Conservation (phyloP, 1,284 basidiomycete species). For the Sanghuangporus baumii region DNA sequence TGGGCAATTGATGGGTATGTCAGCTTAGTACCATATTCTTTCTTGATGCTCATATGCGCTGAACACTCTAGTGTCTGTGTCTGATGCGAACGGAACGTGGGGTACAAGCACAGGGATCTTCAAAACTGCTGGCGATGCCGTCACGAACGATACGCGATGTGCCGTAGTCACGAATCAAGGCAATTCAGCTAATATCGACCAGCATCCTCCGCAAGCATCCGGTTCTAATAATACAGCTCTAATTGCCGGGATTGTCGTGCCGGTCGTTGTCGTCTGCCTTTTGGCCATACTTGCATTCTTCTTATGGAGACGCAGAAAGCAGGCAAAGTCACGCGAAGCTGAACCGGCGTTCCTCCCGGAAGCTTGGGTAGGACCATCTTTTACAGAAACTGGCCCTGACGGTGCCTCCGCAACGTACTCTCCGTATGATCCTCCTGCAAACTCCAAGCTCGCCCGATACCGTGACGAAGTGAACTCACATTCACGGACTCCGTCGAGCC, state of each 20-base stretch:
- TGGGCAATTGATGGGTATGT: conserved; percentile 38
- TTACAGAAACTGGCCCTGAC: not conserved
- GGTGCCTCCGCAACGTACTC: not conserved
- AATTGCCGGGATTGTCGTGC: conserved; percentile 9
- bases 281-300: conserved; percentile 7
- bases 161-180: conserved; percentile 6
- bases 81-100: conserved; percentile 16
- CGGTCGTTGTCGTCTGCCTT: conserved; percentile 2
- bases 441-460: conserved; percentile 11
- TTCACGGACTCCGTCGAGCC: not conserved
- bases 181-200: conserved; percentile 15
- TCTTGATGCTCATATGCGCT: conserved; percentile 3
- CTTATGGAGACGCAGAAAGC: conserved; percentile 4
- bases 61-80: conserved; percentile 6
- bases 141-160: conserved; percentile 6
- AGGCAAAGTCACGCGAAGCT: not conserved
- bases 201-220: conserved; percentile 9
- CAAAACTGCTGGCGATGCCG: conserved; percentile 11
- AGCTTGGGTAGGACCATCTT: conserved; percentile 13
- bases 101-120: conserved; percentile 14
- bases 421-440: conserved; percentile 3
- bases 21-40: not conserved
- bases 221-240: conserved; percentile 1
- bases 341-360: conserved; percentile 16
- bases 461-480: conserved; percentile 6